Percentiles rank a stretch among this genome's conserved stretches.
phyloP scores from a whole-genome alignment of 495 filamentous ascomycete species.

The Penicillium pulvis region DNA sequence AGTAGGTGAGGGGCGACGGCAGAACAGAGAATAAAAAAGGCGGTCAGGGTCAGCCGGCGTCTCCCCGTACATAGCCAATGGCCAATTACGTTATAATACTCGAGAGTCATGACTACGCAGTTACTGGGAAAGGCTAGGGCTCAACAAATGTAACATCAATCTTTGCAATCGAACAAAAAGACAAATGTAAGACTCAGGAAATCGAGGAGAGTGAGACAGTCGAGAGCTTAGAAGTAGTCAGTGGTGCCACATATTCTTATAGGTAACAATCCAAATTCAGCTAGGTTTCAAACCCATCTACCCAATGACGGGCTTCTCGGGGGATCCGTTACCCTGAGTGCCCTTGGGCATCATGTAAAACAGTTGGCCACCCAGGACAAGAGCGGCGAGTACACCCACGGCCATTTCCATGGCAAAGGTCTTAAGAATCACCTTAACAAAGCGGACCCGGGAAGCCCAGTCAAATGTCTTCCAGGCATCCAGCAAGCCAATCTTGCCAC shows the following conservation, averaged over 20 bases:
- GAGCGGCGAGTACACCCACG: slow-evolving; percentile 42
- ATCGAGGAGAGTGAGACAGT: neutral
- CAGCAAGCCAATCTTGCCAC: slow-evolving; percentile 64
- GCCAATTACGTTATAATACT: too few relatives aligned
- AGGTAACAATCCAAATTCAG: neutral
- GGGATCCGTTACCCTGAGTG: neutral
- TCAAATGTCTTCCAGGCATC: slow-evolving; percentile 75
- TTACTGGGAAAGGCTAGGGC: too few relatives aligned
- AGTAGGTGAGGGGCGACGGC: neutral
- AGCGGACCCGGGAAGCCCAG: slow-evolving; percentile 62
- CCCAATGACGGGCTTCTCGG: neutral
- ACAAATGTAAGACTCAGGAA: too few relatives aligned
- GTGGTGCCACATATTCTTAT: neutral
- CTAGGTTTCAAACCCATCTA: neutral
- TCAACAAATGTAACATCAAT: neutral
- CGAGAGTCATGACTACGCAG: too few relatives aligned
- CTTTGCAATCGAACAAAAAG: too few relatives aligned
- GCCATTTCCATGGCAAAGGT: slow-evolving; percentile 54
- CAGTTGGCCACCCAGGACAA: slow-evolving; percentile 40
- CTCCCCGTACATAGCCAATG: too few relatives aligned
- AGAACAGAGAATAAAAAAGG: neutral
- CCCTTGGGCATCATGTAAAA: slow-evolving; percentile 19
- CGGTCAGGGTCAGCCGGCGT: neutral
- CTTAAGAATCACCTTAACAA: slow-evolving; percentile 71
- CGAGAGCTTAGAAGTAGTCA: neutral